These are phyloP conservation scores for Globisporangium iwayamae DNA, from an alignment of 352 stramenopile species.

Conservation along the genomic window DNA sequence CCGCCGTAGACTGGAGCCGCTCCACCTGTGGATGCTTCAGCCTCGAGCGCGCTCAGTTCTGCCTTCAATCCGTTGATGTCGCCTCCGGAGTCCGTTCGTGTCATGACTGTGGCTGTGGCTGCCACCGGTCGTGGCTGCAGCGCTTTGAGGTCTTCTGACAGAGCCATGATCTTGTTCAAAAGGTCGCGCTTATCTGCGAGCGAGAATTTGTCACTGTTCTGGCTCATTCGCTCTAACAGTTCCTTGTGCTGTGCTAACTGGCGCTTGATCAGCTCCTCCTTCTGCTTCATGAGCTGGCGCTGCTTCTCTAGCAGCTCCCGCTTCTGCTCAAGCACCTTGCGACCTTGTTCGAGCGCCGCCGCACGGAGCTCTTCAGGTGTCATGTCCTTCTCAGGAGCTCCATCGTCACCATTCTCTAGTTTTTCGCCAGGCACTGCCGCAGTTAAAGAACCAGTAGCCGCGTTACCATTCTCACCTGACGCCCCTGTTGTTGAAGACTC, in stretches of 20 bases:
- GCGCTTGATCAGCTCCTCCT: constrained; percentile 76
- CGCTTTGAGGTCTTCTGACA: constrained; percentile 68
- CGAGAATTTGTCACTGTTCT: constrained; percentile 68
- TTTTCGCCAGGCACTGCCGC: background rate
- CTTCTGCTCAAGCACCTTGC: constrained; percentile 82
- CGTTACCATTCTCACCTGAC: constrained; percentile 6
- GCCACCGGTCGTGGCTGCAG: constrained; percentile 27
- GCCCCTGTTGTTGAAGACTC: constrained; percentile 13
- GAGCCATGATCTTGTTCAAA: constrained; percentile 78
- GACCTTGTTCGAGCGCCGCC: constrained; percentile 73
- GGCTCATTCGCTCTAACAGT: constrained; percentile 76
- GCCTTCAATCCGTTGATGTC: constrained; percentile 53
- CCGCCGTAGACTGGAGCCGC: constrained; percentile 11
- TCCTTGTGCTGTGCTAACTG: constrained; percentile 82
- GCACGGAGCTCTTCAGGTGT: constrained; percentile 68
- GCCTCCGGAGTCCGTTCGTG: background rate
- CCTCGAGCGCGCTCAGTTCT: constrained; percentile 64
- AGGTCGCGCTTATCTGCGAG: constrained; percentile 70
- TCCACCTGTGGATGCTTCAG: constrained; percentile 33
- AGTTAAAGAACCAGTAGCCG: background rate
- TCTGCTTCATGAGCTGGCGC: constrained; percentile 78
- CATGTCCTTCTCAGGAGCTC: constrained; percentile 51
- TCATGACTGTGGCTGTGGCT: constrained; percentile 8
- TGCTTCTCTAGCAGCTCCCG: constrained; percentile 85
- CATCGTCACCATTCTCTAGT: constrained; percentile 18